Conservation (phyloP, 106 monocot species). For the Apostasia ramifera region DNA sequence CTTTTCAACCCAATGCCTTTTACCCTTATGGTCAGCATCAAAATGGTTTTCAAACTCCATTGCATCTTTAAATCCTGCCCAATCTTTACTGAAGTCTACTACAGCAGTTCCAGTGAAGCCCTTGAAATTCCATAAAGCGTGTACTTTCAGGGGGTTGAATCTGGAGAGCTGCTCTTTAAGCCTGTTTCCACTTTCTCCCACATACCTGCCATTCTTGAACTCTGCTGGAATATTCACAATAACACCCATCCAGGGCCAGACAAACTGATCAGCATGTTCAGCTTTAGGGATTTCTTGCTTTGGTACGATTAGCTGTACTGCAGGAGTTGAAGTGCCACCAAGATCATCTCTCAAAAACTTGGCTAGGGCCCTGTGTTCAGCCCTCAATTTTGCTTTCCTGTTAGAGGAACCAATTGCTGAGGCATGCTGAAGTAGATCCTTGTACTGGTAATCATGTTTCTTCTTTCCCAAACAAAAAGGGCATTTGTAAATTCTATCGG, state of each 20-base stretch:
- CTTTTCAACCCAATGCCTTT: constrained; percentile 32
- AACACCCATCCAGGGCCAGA: constrained; percentile 67
- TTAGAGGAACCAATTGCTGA: constrained; percentile 38
- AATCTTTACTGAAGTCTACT: constrained; percentile 40
- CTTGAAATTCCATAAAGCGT: constrained; percentile 7
- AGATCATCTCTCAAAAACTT: constrained; percentile 27
- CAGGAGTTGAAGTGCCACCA: neutral
- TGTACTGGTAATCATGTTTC: constrained; percentile 52
- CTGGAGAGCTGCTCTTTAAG: constrained; percentile 13
- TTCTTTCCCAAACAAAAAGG: constrained; percentile 59
- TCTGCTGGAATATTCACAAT: constrained; percentile 23
- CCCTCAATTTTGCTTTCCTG: constrained; percentile 19
- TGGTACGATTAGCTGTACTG: neutral
- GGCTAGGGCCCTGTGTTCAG: constrained; percentile 48
- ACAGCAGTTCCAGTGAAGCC: constrained; percentile 10
- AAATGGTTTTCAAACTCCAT: constrained; percentile 56
- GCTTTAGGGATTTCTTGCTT: neutral
- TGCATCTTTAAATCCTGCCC: constrained; percentile 58
- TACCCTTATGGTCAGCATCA: constrained; percentile 25
- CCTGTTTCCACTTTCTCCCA: constrained; percentile 15
- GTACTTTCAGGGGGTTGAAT: constrained; percentile 30
- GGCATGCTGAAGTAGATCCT: constrained; percentile 53
- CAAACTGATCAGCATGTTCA: constrained; percentile 32
- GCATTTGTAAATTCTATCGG: constrained; percentile 43
- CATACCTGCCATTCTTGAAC: constrained; percentile 30